Conservation (phyloP, 1,284 basidiomycete species). For the Microbotryum intermedium region DNA sequence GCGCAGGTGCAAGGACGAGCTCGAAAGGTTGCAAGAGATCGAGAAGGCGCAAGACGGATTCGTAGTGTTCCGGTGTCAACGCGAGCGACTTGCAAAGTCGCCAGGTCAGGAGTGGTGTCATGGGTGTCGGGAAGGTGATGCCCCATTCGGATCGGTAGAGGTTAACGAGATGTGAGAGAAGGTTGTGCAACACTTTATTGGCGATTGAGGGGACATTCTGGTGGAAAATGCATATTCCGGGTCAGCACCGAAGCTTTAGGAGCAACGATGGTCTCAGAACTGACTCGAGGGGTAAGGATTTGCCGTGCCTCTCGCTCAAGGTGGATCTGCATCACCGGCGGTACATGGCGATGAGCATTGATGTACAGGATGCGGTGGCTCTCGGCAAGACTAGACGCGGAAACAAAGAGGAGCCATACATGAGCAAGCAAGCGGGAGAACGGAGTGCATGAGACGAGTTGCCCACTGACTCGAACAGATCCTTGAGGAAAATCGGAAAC, state of each 20-base stretch:
- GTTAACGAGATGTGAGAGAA: constrained; percentile 11
- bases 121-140: constrained; percentile 19
- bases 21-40: constrained; percentile 7
- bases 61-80: neutral
- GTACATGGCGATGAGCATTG: constrained; percentile 16
- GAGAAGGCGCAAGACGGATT: constrained; percentile 13
- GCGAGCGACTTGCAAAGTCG: constrained; percentile 9
- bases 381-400: constrained; percentile 24
- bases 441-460: neutral
- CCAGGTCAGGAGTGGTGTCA: constrained; percentile 10
- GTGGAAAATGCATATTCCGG: neutral
- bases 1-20: neutral
- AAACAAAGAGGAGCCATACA: neutral
- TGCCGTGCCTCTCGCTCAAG: constrained; percentile 1
- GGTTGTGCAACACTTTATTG: neutral
- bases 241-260: neutral
- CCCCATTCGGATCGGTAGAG: constrained; percentile 25
- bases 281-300: constrained; percentile 5
- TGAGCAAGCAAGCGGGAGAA: neutral
- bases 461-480: constrained; percentile 27
- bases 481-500: constrained; percentile 29
- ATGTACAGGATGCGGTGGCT: constrained; percentile 27
- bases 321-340: constrained; percentile 22
- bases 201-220: too few species aligned
- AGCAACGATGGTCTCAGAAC: neutral